Base-by-base conservation (phyloP, 371 early-diverging fungal genomes). In the Mortierella sp. region DNA sequence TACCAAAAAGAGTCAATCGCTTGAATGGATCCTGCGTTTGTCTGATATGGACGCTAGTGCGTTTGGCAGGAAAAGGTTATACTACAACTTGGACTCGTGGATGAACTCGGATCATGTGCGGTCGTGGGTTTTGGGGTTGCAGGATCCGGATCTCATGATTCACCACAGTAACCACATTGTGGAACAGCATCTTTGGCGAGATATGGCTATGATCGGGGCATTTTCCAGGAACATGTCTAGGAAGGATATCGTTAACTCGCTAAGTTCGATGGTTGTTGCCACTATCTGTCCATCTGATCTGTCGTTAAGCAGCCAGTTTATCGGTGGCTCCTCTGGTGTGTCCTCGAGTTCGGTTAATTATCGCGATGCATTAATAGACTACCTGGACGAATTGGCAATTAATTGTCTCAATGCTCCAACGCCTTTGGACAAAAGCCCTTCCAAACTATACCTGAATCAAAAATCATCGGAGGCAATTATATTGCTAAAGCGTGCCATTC, bases 201-300 rank as follows among this genome's bases (percentile, higher is more conserved):
- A 79, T 22, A 70, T 79, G 64, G 71, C 70, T 9, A 74, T 79
- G 80, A 45, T 61, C 1, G 80, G 80, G 3, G 63, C 70, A 4
- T 58, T 79, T 22, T 61, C 71, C 12, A 60, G 47, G n/a, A 34
- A 45, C 22, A 19, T 79, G n/a, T 13, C 28, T 9, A 13, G 29
- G 3, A 61, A 70, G 29, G 80, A 79, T 64, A 40, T 79, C 40
- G 4, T 51, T 12, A 66, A 53, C n/a, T 67, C 67, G 3, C 42
- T 76, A 23, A 58, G 37, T 42, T 56, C 57, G 8, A 43, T 23
- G 12, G 17, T 61, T 1, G 10, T 61, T 13, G 56, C 70, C 1
- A 32, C 29, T 1, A 60, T 69, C 23, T 6, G 28, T 2, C 45
- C 34, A 13, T 35, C 59, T 1, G 17, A 15, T 26, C 15, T 53